These are phyloP conservation scores for Cyberlindnera mycetangii DNA, from an alignment of 805 yeast genomes.

Conservation along the genomic window DNA sequence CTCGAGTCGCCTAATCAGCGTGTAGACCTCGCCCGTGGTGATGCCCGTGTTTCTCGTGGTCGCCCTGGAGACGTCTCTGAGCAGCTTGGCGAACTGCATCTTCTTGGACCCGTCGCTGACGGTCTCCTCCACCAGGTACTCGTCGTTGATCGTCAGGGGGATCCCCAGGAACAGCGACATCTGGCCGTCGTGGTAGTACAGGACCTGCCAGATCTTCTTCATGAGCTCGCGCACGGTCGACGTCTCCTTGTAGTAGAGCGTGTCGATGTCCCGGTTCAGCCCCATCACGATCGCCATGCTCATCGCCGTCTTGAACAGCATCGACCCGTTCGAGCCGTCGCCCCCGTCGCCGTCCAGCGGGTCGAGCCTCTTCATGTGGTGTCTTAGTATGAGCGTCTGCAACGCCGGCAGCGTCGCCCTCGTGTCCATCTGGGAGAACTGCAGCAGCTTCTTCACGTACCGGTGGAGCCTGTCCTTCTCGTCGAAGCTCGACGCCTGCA, in stretches of 20 bases:
- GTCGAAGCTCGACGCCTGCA: slow-evolving; percentile 9
- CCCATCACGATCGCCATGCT: slow-evolving; percentile 28
- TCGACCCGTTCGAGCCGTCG: slow-evolving; percentile 19
- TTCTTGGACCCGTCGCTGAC: not conserved
- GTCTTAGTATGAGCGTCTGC: slow-evolving; percentile 21
- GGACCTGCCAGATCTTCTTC: slow-evolving; percentile 20
- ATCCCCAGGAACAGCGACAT: slow-evolving; percentile 21
- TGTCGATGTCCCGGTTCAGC: slow-evolving; percentile 23
- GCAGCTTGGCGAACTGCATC: slow-evolving; percentile 5
- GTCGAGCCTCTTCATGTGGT: slow-evolving; percentile 15
- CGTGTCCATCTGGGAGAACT: slow-evolving; percentile 10
- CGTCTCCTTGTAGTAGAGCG: slow-evolving; percentile 13
- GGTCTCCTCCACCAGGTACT: slow-evolving; percentile 6
- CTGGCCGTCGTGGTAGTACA: slow-evolving; percentile 19
- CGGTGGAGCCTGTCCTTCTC: slow-evolving; percentile 14
- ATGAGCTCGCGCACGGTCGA: slow-evolving; percentile 2
- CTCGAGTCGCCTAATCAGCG: slow-evolving; percentile 18
- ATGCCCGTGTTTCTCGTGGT: slow-evolving; percentile 8
- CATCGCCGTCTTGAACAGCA: slow-evolving; percentile 20
- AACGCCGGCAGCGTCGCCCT: slow-evolving; percentile 22
- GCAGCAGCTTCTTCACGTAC: slow-evolving; percentile 18
- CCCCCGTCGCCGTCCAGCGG: slow-evolving; percentile 26
- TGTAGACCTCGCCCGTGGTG: slow-evolving; percentile 15
- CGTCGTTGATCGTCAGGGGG: slow-evolving; percentile 23
- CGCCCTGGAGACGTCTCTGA: slow-evolving; percentile 16